Evolutionary conservation across 73 alveolate species (phyloP), one percentile per base, ranked within the genome.

Genomic region (Urostyla sp.): DNA sequence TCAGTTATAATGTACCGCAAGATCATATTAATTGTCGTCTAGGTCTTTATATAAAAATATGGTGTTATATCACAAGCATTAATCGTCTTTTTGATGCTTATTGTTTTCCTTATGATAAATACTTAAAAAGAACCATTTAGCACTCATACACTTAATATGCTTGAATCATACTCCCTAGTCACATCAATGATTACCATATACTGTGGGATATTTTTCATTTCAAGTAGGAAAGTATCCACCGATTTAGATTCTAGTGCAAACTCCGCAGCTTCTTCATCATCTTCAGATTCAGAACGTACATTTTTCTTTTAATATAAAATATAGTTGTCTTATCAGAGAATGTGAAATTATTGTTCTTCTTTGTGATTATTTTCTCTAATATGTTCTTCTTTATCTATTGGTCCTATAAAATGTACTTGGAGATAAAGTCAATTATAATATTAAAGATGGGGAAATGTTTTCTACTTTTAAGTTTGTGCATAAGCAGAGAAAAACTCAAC

Each of bases 31-130:
- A 73, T 87, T 16, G 79, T 79, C 84, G 49, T 76, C 49, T 63
- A 87, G 0, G 94, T 80, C 5, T 85, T 85, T 49, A 2, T 85
- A 20, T 23, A 26, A 1, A 6, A 10, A 15, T 30, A 32, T 10
- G 87, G 90, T 16, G 88, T 85, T 20, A 59, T 60, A 0, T 57
- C 88, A 13, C 88, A 87, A 48, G 94, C 94, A 1, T 45, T 87
- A 31, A 60, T 85, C 16, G 91, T 85, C 0, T 52, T 85, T 36
- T n/a, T 76, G 7, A n/a, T 85, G 23, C 74, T 77, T 0, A 52
- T 76, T 24, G 0, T 60, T 11, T 75, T 67, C 51, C 44, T 85
- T 21, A 3, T 61, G 0, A 0, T 77, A 0, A 79, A 76, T 58
- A 16, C 46, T 30, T 58, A 77, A 30, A 11, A 24, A n/a, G 28